A percentile compares a stretch with the other conserved stretches of the same genome.
Evolutionary conservation across 1,284 basidiomycete species (phyloP).

Genomic region (Caloboletus firmus): DNA sequence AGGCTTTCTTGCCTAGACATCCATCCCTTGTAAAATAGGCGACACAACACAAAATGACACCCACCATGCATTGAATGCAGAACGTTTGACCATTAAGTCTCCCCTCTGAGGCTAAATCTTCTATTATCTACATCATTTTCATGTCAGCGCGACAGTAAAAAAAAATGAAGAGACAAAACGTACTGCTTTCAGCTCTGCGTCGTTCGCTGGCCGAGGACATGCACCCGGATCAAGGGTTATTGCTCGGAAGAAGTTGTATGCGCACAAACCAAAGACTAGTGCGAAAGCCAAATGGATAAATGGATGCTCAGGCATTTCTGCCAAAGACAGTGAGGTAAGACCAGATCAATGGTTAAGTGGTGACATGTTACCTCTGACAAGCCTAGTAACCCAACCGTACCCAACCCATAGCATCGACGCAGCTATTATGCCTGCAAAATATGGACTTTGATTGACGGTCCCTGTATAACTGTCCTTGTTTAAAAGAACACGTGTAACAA

Average conservation of each 20-base stretch:
- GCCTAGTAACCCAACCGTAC: constrained; percentile 77
- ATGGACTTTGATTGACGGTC: constrained; percentile 77
- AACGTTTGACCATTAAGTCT: constrained; percentile 93
- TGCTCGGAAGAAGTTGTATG: constrained; percentile 88
- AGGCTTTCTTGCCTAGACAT: constrained; percentile 77
- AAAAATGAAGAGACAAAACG: constrained; percentile 28
- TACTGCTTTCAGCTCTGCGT: constrained; percentile 81
- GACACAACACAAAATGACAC: constrained; percentile 16
- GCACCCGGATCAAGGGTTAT: constrained; percentile 90
- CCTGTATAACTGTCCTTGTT: constrained; percentile 78
- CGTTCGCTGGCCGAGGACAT: constrained; percentile 76
- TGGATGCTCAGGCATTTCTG: constrained; percentile 75
- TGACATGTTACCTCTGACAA: constrained; percentile 57
- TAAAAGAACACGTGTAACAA: constrained; percentile 80
- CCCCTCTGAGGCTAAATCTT: constrained; percentile 86
- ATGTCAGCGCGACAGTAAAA: background rate
- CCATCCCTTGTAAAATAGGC: background rate
- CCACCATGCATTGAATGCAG: constrained; percentile 90
- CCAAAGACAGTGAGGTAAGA: constrained; percentile 1
- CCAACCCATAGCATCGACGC: constrained; percentile 87
- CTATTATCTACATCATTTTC: constrained; percentile 62
- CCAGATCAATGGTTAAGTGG: background rate
- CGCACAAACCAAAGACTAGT: constrained; percentile 68
- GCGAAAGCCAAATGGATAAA: constrained; percentile 78
- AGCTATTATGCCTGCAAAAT: constrained; percentile 89